phyloP scores from a whole-genome alignment of 345 rosid species.

The Nephelium lappaceum region DNA sequence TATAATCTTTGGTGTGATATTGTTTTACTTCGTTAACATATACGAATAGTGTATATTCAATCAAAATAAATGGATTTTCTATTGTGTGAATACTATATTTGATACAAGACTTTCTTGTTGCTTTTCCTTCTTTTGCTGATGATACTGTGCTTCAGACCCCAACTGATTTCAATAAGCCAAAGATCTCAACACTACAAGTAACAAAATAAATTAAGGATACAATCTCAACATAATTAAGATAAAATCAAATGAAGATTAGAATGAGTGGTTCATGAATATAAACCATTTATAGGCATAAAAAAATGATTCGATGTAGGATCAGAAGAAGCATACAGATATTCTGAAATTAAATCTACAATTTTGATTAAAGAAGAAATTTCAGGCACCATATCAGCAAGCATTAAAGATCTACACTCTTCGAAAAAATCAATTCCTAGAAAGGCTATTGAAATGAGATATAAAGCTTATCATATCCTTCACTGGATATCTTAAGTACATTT shows the following conservation, averaged over 20 bases:
- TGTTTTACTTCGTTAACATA: neutral
- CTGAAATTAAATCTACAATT: too few relatives aligned
- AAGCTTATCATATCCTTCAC: conserved; percentile 1
- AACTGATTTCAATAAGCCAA: neutral
- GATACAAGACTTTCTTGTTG: neutral
- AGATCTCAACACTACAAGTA: too few relatives aligned
- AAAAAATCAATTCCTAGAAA: too few relatives aligned
- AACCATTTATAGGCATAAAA: too few relatives aligned
- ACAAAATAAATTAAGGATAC: too few relatives aligned
- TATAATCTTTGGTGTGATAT: conserved; percentile 26
- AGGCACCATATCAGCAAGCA: neutral
- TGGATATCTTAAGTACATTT: neutral
- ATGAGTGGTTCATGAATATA: too few relatives aligned
- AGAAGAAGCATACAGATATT: too few relatives aligned
- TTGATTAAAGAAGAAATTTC: too few relatives aligned
- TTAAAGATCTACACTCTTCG: too few relatives aligned
- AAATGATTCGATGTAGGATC: too few relatives aligned
- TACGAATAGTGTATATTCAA: conserved; percentile 9
- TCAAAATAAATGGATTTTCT: conserved; percentile 28
- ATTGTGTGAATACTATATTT: neutral
- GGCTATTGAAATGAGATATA: neutral
- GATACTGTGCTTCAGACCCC: neutral
- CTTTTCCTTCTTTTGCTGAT: neutral
- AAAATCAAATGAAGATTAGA: too few relatives aligned
- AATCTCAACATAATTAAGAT: too few relatives aligned